Percentiles rank a stretch among this genome's conserved stretches.
phyloP scores from a whole-genome alignment of 306 rosid genomes.

The Betula pendula region DNA sequence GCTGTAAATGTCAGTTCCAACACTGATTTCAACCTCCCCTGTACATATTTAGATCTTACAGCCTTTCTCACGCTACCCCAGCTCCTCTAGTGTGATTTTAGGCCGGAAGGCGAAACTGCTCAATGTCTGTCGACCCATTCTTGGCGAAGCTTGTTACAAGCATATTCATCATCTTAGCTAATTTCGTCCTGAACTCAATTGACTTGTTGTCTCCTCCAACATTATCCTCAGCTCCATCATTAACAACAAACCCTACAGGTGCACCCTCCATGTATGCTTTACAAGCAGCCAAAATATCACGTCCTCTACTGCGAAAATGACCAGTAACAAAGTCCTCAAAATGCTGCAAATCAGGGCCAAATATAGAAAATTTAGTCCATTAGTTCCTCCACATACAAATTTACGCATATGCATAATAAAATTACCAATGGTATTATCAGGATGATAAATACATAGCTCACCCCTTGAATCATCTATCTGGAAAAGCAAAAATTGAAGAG shows the following conservation, averaged over 20 bases:
- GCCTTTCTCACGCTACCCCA: constrained; percentile 1
- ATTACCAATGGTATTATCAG: neutral
- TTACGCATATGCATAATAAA: neutral
- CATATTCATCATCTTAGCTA: constrained; percentile 54
- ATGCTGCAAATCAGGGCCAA: constrained; percentile 47
- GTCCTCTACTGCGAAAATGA: constrained; percentile 54
- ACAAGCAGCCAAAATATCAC: constrained; percentile 58
- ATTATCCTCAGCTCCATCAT: constrained; percentile 14
- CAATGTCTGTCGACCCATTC: constrained; percentile 66
- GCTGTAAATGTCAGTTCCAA: constrained; percentile 1
- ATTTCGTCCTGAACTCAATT: constrained; percentile 44
- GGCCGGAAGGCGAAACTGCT: constrained; percentile 44
- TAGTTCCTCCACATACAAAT: neutral
- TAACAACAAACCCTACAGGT: constrained; percentile 48
- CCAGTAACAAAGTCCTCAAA: constrained; percentile 65
- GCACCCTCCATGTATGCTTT: constrained; percentile 58
- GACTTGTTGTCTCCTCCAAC: neutral
- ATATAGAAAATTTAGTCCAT: neutral
- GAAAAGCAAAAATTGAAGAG: neutral
- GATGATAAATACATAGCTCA: neutral
- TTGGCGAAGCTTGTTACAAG: constrained; percentile 59
- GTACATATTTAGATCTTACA: neutral
- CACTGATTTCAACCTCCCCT: neutral
- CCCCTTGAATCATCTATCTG: neutral
- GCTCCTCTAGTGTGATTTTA: constrained; percentile 5